Evolutionary conservation across 164 flowering plant genomes (phyloP).

Genomic region (Sedum album): DNA sequence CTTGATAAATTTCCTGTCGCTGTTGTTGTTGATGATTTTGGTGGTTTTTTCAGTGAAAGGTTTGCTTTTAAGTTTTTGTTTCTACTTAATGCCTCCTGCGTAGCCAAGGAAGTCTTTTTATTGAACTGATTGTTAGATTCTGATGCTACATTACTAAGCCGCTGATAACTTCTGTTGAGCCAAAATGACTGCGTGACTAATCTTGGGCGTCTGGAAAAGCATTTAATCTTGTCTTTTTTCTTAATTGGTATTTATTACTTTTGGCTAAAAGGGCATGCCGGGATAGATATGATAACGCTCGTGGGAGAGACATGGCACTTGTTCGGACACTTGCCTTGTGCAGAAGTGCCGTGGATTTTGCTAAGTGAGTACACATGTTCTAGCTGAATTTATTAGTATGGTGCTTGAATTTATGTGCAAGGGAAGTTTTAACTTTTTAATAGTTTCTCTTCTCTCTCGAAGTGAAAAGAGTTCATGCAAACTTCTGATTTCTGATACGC

Average conservation of each 20-base stretch:
- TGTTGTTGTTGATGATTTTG: conserved; percentile 79
- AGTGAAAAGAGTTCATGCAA: conserved; percentile 49
- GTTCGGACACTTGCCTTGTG: conserved; percentile 67
- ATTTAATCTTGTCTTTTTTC: neutral
- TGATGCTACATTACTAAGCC: neutral
- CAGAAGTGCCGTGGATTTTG: conserved; percentile 54
- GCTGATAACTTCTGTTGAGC: neutral
- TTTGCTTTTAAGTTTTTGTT: conserved; percentile 9
- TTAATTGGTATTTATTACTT: neutral
- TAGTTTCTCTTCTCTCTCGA: neutral
- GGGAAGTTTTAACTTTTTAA: neutral
- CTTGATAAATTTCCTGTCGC: conserved; percentile 49
- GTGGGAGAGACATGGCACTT: conserved; percentile 84
- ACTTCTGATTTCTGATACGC: conserved; percentile 75
- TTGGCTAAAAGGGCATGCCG: conserved; percentile 42
- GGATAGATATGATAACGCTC: conserved; percentile 50
- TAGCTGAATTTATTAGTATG: neutral
- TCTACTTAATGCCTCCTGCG: neutral
- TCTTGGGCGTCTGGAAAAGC: neutral
- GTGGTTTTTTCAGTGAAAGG: conserved; percentile 65
- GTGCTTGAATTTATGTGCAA: neutral
- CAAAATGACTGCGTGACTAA: neutral
- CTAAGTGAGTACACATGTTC: conserved; percentile 45
- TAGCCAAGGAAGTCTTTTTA: no score
- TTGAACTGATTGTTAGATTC: neutral